These are phyloP conservation scores for Phytophthora melonis DNA, from an alignment of 352 stramenopile species.

Conservation along the genomic window DNA sequence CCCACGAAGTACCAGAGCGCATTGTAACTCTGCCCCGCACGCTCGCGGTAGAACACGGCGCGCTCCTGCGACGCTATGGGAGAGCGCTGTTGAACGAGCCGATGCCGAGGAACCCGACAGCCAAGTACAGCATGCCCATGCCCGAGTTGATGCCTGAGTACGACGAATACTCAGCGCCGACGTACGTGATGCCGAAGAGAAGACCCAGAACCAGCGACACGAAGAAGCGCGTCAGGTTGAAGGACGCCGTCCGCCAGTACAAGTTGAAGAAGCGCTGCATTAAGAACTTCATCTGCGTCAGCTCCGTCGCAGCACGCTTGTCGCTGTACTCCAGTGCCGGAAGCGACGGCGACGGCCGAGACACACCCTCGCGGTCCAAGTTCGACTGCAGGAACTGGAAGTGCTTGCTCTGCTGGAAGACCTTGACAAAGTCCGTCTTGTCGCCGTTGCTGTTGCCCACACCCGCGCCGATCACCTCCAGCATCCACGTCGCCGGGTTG, in stretches of 20 bases:
- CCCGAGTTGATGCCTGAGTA: conserved; percentile 49
- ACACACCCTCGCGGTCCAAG: conserved; percentile 38
- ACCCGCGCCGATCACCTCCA: conserved; percentile 56
- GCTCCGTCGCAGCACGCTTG: conserved; percentile 40
- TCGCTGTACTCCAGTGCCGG: conserved; percentile 43
- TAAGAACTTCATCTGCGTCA: conserved; percentile 47
- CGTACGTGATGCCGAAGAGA: conserved; percentile 79
- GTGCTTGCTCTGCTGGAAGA: conserved; percentile 44
- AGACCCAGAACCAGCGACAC: conserved; percentile 70
- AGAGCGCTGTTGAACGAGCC: conserved; percentile 28
- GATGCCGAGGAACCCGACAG: conserved; percentile 69
- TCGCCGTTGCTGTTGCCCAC: conserved; percentile 37
- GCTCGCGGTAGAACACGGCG: conserved; percentile 27
- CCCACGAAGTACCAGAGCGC: conserved; percentile 34
- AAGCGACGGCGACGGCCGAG: conserved; percentile 32
- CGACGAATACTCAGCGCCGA: conserved; percentile 47
- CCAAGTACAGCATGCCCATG: conserved; percentile 81
- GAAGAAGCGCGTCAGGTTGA: conserved; percentile 53
- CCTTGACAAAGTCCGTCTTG: conserved; percentile 45
- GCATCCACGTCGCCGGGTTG: conserved; percentile 72
- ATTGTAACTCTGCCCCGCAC: conserved; percentile 29
- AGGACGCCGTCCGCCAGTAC: conserved; percentile 75
- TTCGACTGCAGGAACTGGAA: conserved; percentile 22
- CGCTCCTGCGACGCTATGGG: conserved; percentile 29
- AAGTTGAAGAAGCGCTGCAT: conserved; percentile 62